Conservation (phyloP, 805 yeast species). For the Pichia eremophila region DNA sequence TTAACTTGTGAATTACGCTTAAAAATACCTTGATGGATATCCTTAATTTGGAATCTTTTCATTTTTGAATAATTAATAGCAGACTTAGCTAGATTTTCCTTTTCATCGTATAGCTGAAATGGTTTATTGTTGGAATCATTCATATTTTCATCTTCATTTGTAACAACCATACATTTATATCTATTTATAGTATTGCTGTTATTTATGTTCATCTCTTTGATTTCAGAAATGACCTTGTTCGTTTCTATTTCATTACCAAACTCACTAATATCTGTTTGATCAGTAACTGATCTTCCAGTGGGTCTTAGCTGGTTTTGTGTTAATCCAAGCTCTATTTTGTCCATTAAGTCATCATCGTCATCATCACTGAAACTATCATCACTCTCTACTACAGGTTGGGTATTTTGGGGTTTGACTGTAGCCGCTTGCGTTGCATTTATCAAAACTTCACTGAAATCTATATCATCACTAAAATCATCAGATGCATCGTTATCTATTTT, state of each 20-base stretch:
- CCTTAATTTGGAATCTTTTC: slow-evolving; percentile 37
- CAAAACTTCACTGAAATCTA: slow-evolving; percentile 19
- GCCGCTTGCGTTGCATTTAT: background rate
- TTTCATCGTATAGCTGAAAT: slow-evolving; percentile 8
- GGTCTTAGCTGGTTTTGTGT: background rate
- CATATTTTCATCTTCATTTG: background rate
- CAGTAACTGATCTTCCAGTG: slow-evolving; percentile 2
- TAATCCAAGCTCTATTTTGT: slow-evolving; percentile 1
- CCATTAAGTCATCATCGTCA: slow-evolving; percentile 21
- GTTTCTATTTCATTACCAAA: background rate
- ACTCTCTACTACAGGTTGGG: background rate
- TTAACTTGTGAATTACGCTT: slow-evolving; percentile 23
- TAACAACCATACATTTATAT: slow-evolving; percentile 1
- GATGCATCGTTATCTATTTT: background rate
- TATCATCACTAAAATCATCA: slow-evolving; percentile 24
- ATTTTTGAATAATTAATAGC: slow-evolving; percentile 40
- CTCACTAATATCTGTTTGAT: slow-evolving; percentile 1
- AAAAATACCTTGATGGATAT: slow-evolving; percentile 26
- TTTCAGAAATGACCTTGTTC: background rate
- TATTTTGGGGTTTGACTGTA: background rate
- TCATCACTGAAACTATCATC: slow-evolving; percentile 22
- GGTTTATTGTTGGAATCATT: background rate
- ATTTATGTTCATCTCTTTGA: slow-evolving; percentile 10
- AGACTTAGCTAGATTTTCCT: slow-evolving; percentile 27
- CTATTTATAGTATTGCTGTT: background rate